A percentile compares a stretch with the other conserved stretches of the same genome.
These are phyloP conservation scores for Fusarium zealandicum DNA, from an alignment of 2,329 filamentous ascomycete genomes.

Conservation along the genomic window DNA sequence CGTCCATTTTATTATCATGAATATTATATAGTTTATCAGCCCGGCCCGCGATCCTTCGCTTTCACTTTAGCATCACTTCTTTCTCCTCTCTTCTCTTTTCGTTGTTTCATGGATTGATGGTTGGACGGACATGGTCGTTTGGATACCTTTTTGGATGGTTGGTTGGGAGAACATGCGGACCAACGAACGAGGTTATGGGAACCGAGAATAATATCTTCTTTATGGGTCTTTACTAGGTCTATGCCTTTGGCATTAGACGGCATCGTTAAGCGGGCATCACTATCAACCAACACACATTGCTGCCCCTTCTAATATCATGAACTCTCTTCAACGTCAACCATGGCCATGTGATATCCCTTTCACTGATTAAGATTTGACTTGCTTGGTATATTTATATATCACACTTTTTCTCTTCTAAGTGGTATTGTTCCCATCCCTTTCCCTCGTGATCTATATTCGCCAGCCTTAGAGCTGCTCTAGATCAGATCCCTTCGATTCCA, in stretches of 20 bases:
- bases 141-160: not conserved
- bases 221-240: not conserved
- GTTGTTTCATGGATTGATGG: slow-evolving; percentile 9
- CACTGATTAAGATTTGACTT: not conserved
- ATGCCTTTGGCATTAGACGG: slow-evolving; percentile 1
- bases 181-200: slow-evolving; percentile 2
- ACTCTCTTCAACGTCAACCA: not conserved
- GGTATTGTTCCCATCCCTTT: slow-evolving; percentile 11
- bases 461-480: slow-evolving; percentile 4
- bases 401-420: slow-evolving; percentile 24
- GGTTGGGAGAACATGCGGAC: slow-evolving; percentile 10
- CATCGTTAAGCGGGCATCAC: not conserved
- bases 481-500: slow-evolving; percentile 3
- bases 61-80: not conserved
- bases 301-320: too few species aligned
- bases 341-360: not conserved
- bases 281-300: too few species aligned
- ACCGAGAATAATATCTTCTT: slow-evolving; percentile 24
- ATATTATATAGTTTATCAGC: not conserved
- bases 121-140: not conserved
- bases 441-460: not conserved
- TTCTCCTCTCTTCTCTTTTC: not conserved
- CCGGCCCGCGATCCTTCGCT: not conserved
- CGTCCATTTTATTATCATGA: not conserved
- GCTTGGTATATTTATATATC: not conserved